Base-by-base conservation (phyloP, 306 rosid genomes). In the Vicia faba region DNA sequence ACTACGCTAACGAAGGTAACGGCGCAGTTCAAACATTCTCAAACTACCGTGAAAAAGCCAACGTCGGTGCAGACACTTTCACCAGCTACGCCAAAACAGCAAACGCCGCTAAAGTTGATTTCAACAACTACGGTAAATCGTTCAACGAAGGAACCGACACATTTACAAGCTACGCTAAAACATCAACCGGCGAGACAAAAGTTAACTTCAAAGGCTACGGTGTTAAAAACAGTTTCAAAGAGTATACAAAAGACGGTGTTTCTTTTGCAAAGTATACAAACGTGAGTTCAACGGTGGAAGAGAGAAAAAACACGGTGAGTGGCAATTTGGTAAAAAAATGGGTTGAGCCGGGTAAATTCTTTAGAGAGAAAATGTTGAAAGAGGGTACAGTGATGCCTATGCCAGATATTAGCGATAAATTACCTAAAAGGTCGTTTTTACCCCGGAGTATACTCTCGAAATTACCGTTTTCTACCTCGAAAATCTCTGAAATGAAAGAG, bases 281-380 rank as follows among this genome's bases (percentile, higher is more conserved):
- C 49, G 83, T 75, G 33, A 85, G 91, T 73, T 28, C 11, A 0
- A 69, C 73, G 7, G 2, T 55, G 11, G 5, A 25, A 12, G 61
- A 5, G 36, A 69, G 7, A 2, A 64, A 11, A 10, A 13, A 72
- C 7, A 31, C 11, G 13, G 40, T 19, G 45, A 83, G 85, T 75
- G 91, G 85, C 64, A 83, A 66, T 66, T 70, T 86, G 71, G 97
- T 78, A 15, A 90, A 88, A 68, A 88, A 64, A 16, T 90, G 95
- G 96, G 96, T 90, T 2, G 97, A 95, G 33, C 91, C 95, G 57
- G 99, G 99, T 7, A 95, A 95, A 68, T 95, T 95, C 79, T 95
- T 95, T 40, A 61, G 97, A 0, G 96, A 95, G 56, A 79, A 90
- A 45, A 83, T 78, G 92, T 5, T 95, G 69, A 90, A 81, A 73